phyloP scores from a whole-genome alignment of 2,329 filamentous ascomycete species.

The Arthrobotrys iridis region DNA sequence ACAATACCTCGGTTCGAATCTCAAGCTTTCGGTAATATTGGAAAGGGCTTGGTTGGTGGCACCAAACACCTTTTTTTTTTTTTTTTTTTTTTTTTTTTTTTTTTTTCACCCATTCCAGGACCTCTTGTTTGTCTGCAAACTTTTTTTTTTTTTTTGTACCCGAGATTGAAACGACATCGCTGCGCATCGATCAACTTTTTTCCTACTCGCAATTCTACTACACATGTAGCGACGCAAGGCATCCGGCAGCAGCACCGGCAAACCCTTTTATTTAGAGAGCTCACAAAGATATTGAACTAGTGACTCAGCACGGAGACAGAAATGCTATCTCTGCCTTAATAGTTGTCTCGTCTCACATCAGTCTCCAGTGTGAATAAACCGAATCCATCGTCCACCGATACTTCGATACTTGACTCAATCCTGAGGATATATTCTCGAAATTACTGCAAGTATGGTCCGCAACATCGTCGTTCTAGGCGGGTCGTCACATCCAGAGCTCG shows the following conservation, averaged over 20 bases:
- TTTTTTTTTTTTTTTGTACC: slow-evolving; percentile 20
- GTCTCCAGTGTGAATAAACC: neutral
- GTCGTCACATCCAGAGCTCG: slow-evolving; percentile 88
- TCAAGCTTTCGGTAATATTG: neutral
- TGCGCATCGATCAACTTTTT: neutral
- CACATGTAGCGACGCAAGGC: slow-evolving; percentile 41
- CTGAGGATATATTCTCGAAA: neutral
- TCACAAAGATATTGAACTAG: neutral
- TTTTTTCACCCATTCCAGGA: neutral
- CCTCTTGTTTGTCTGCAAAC: neutral
- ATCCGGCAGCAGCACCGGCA: slow-evolving; percentile 34
- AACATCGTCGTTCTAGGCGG: slow-evolving; percentile 85
- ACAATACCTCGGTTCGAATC: neutral
- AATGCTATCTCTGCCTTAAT: neutral
- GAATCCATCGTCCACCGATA: neutral
- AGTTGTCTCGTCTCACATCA: neutral
- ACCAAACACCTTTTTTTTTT: neutral
- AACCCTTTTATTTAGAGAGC: neutral
- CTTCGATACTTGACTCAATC: neutral
- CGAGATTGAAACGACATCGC: slow-evolving; percentile 3
- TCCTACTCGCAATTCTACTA: neutral
- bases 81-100: slow-evolving; percentile 10
- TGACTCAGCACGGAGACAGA: neutral
- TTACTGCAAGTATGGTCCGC: slow-evolving; percentile 56
- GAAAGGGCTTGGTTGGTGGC: neutral